Conservation (phyloP, 108 stramenopile genomes). For the Seminavis robusta region DNA sequence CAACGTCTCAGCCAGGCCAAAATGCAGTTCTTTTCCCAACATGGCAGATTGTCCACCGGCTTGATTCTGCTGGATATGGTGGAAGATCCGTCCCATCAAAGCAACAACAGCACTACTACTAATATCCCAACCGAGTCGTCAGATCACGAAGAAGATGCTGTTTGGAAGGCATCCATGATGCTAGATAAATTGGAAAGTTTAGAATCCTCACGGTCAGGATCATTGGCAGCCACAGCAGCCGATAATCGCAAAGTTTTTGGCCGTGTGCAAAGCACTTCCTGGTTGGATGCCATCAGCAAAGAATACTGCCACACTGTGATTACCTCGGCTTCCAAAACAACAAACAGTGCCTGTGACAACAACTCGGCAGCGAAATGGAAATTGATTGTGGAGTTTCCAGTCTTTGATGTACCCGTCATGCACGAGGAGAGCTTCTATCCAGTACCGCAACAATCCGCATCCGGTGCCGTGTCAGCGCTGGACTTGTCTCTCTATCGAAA, state of each 20-base stretch:
- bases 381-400: slow-evolving; percentile 78
- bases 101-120: slow-evolving; percentile 3
- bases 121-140: slow-evolving; percentile 12
- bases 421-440: slow-evolving; percentile 83
- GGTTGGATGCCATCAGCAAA: slow-evolving; percentile 68
- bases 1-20: slow-evolving; percentile 25
- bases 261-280: slow-evolving; percentile 48
- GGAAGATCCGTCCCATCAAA: neutral
- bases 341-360: slow-evolving; percentile 20
- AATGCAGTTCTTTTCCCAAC: slow-evolving; percentile 33
- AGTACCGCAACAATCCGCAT: slow-evolving; percentile 47
- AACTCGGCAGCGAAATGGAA: slow-evolving; percentile 13
- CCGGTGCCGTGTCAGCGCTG: slow-evolving; percentile 66
- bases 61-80: slow-evolving; percentile 14
- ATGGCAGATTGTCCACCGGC: slow-evolving; percentile 40
- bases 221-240: neutral
- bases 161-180: slow-evolving; percentile 47
- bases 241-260: slow-evolving; percentile 24
- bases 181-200: slow-evolving; percentile 39
- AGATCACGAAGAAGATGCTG: slow-evolving; percentile 22
- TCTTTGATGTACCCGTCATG: slow-evolving; percentile 68
- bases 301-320: slow-evolving; percentile 44
- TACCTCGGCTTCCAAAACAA: neutral
- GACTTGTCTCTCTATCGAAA: slow-evolving; percentile 62
- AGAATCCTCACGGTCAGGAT: too few species aligned